Evolutionary conservation across 1,284 basidiomycete genomes (phyloP).

Genomic region (Malassezia japonica): DNA sequence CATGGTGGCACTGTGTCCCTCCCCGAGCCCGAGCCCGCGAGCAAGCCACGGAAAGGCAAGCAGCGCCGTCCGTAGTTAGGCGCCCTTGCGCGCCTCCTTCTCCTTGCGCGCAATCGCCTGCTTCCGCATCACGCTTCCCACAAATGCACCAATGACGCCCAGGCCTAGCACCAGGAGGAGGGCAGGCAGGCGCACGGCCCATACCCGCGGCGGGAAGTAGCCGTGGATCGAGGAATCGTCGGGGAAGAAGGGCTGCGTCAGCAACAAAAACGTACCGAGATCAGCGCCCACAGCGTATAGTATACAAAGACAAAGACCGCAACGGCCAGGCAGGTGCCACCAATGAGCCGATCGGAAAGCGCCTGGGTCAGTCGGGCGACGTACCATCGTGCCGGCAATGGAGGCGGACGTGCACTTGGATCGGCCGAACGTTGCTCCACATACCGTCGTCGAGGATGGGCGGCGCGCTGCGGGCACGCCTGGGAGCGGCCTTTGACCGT

Average conservation of each 20-base stretch:
- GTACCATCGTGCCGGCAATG: conserved; percentile 13
- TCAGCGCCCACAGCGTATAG: conserved; percentile 80
- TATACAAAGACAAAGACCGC: conserved; percentile 71
- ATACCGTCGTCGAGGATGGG: neutral
- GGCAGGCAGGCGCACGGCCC: conserved; percentile 77
- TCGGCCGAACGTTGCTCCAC: conserved; percentile 14
- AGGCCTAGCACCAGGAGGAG: conserved; percentile 70
- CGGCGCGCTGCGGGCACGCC: neutral
- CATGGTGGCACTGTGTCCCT: conserved; percentile 6
- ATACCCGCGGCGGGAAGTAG: conserved; percentile 76
- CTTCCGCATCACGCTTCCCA: conserved; percentile 64
- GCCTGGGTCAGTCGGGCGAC: conserved; percentile 53
- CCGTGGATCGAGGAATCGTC: conserved; percentile 61
- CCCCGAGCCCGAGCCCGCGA: neutral
- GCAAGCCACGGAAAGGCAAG: neutral
- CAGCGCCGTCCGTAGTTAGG: conserved; percentile 4
- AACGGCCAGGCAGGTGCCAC: conserved; percentile 66
- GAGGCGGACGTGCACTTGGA: neutral
- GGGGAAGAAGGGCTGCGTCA: conserved; percentile 69
- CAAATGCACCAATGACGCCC: conserved; percentile 64
- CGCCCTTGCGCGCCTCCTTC: conserved; percentile 50
- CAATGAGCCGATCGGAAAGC: conserved; percentile 68
- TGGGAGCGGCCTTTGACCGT: neutral
- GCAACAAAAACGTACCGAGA: conserved; percentile 58
- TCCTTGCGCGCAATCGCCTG: conserved; percentile 54